A percentile compares a stretch with the other conserved stretches of the same genome.
phyloP scores from a whole-genome alignment of 257 asterid genomes.

The Solanum raphanifolium region DNA sequence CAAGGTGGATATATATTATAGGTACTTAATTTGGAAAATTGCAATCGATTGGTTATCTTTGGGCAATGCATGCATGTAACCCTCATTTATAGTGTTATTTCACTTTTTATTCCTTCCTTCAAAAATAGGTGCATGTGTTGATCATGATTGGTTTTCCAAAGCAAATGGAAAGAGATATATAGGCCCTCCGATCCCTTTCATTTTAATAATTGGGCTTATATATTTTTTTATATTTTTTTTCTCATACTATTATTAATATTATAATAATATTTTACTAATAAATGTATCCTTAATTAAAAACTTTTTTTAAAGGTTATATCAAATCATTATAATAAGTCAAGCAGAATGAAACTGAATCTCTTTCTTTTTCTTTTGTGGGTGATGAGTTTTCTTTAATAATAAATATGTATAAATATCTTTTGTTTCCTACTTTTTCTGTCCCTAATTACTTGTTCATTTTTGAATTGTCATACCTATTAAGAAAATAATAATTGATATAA shows the following conservation, averaged over 20 bases:
- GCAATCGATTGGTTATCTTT: background rate
- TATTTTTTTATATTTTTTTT: too few species aligned
- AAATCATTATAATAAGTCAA: background rate
- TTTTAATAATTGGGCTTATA: background rate
- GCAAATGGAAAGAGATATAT: background rate
- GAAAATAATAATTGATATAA: fast-evolving
- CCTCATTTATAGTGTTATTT: background rate
- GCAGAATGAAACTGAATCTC: background rate
- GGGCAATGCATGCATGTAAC: background rate
- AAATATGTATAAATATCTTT: background rate
- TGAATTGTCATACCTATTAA: too few species aligned
- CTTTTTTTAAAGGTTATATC: background rate
- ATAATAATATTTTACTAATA: too few species aligned
- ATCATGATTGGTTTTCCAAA: background rate
- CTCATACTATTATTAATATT: too few species aligned
- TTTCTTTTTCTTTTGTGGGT: background rate
- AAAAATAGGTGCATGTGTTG: background rate
- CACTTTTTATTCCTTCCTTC: background rate
- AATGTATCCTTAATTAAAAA: background rate
- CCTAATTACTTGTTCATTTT: too few species aligned
- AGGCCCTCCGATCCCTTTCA: background rate
- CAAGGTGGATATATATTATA: background rate
- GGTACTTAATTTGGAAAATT: background rate
- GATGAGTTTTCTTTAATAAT: background rate
- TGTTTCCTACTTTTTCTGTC: too few species aligned